Conservation (phyloP, 352 stramenopile genomes). For the Phytophthora uliginosa region DNA sequence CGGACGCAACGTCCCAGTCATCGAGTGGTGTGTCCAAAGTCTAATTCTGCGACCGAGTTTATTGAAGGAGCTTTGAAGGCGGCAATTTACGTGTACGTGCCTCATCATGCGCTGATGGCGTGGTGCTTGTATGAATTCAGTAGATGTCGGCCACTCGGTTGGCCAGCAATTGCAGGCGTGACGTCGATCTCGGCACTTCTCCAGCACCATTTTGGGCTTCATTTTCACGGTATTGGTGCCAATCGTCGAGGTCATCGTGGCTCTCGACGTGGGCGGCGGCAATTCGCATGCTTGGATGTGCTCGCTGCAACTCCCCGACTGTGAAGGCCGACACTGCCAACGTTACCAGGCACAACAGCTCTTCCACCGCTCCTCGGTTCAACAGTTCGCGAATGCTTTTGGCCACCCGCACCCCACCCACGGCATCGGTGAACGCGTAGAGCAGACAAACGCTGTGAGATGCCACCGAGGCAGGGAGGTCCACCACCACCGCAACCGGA, state of each 20-base stretch:
- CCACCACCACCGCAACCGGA: constrained; percentile 6
- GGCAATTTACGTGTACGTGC: neutral
- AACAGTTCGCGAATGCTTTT: constrained; percentile 30
- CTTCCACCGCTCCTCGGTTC: constrained; percentile 24
- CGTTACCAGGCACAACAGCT: constrained; percentile 34
- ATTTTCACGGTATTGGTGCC: constrained; percentile 6
- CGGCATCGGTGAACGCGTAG: constrained; percentile 25
- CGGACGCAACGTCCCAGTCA: constrained; percentile 12
- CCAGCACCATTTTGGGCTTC: neutral
- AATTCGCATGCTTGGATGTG: constrained; percentile 30
- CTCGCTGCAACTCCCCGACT: constrained; percentile 26
- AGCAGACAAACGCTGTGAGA: constrained; percentile 34
- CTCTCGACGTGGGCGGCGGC: constrained; percentile 31
- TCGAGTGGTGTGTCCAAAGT: constrained; percentile 9
- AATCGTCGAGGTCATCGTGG: constrained; percentile 9
- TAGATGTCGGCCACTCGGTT: constrained; percentile 22
- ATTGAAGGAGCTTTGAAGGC: constrained; percentile 7
- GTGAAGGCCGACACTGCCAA: constrained; percentile 26
- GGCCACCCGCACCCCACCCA: constrained; percentile 12
- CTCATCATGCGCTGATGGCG: neutral
- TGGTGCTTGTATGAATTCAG: constrained; percentile 4
- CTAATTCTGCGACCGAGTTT: neutral
- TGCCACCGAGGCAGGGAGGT: constrained; percentile 17
- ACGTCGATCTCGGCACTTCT: neutral
- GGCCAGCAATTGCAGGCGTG: constrained; percentile 13